These are phyloP conservation scores for Didymellaceae sp. DNA, from an alignment of 2,329 filamentous ascomycete species.

Conservation along the genomic window DNA sequence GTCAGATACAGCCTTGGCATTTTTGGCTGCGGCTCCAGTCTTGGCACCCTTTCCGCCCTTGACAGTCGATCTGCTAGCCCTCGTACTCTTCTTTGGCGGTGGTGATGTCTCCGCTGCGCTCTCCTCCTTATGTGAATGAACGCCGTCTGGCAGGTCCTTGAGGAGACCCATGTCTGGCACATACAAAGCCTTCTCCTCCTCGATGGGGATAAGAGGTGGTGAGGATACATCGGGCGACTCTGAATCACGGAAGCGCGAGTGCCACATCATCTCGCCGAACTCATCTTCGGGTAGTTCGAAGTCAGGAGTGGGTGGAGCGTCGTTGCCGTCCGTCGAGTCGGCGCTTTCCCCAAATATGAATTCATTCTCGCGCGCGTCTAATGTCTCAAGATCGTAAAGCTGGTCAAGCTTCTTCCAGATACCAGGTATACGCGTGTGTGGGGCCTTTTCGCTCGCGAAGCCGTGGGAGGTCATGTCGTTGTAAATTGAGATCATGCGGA, in stretches of 20 bases:
- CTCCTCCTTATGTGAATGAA: conserved; percentile 37
- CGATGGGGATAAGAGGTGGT: conserved; percentile 37
- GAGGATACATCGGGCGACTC: conserved; percentile 38
- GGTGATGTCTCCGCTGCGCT: conserved; percentile 40
- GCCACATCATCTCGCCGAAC: conserved; percentile 54
- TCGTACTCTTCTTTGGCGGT: conserved; percentile 39
- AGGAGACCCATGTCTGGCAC: conserved; percentile 43
- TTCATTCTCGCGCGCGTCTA: conserved; percentile 80
- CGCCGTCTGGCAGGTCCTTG: conserved; percentile 37
- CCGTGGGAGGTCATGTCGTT: conserved; percentile 57
- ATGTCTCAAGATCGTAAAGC: conserved; percentile 83
- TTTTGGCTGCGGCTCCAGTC: conserved; percentile 32
- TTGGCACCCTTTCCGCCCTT: conserved; percentile 37
- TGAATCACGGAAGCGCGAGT: conserved; percentile 43
- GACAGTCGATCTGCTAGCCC: conserved; percentile 30
- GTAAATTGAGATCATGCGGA: conserved; percentile 59
- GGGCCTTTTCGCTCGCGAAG: conserved; percentile 70
- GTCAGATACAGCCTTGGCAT: conserved; percentile 40
- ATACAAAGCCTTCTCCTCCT: conserved; percentile 43
- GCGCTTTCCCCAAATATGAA: conserved; percentile 64
- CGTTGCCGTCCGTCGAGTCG: conserved; percentile 53
- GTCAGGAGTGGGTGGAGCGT: conserved; percentile 41
- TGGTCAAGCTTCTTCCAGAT: conserved; percentile 89
- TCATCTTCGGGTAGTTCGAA: conserved; percentile 55
- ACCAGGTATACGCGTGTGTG: conserved; percentile 85